A percentile compares a stretch with the other conserved stretches of the same genome.
phyloP scores from a whole-genome alignment of 208 protist genomes.

The Wallacemonas sp. region DNA sequence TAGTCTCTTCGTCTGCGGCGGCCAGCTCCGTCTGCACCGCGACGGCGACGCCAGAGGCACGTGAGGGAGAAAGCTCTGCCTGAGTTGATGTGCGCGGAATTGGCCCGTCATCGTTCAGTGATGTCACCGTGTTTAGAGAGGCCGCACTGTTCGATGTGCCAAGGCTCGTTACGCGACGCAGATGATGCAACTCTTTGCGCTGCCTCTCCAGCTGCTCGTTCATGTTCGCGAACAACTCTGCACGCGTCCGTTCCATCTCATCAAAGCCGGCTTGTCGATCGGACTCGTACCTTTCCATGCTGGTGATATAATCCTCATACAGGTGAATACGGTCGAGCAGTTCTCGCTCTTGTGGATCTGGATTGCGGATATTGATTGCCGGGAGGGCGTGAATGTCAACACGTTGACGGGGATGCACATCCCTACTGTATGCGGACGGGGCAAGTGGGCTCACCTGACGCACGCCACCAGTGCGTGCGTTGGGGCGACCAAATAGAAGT shows the following conservation, averaged over 20 bases:
- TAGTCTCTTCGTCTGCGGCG: neutral
- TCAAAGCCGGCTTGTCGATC: slow-evolving; percentile 68
- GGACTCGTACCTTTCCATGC: slow-evolving; percentile 57
- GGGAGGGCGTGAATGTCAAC: slow-evolving; percentile 42
- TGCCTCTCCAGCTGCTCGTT: slow-evolving; percentile 68
- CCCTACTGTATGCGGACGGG: neutral
- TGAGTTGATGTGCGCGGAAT: slow-evolving; percentile 3
- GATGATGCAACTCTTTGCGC: slow-evolving; percentile 51
- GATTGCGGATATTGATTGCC: slow-evolving; percentile 57
- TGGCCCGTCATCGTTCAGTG: neutral
- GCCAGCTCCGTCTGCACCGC: neutral
- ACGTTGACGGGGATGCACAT: neutral
- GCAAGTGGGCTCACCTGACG: slow-evolving; percentile 6
- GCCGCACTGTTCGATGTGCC: slow-evolving; percentile 12
- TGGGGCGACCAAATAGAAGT: slow-evolving; percentile 10
- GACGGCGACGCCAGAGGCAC: neutral
- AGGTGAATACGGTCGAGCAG: slow-evolving; percentile 58
- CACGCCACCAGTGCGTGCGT: slow-evolving; percentile 1
- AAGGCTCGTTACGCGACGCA: slow-evolving; percentile 26
- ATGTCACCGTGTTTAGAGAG: neutral
- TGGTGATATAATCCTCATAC: slow-evolving; percentile 46
- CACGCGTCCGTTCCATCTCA: slow-evolving; percentile 73
- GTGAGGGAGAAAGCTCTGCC: neutral
- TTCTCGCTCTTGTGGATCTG: slow-evolving; percentile 58
- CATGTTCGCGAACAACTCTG: slow-evolving; percentile 79